Conservation (phyloP, 768 basidiomycete genomes). For the Agrocybe chaxingu region DNA sequence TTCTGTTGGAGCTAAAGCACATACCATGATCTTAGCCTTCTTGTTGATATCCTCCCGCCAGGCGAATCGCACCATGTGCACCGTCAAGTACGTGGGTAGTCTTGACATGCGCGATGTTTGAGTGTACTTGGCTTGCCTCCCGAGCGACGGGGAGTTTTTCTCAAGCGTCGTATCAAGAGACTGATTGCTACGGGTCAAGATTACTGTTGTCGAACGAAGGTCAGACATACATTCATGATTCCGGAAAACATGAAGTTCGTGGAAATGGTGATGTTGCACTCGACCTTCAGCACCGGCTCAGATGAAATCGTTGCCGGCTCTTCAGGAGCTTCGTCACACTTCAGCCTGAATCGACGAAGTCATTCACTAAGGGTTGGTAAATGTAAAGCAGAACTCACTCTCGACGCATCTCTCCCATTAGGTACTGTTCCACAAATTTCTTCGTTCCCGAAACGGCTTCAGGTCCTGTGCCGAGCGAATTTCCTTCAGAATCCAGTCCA, state of each 20-base stretch:
- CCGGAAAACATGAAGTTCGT: conserved; percentile 91
- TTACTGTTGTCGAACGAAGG: not conserved
- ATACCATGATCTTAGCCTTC: conserved; percentile 96
- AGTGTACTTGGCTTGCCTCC: conserved; percentile 77
- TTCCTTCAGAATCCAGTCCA: conserved; percentile 34
- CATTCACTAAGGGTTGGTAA: not conserved
- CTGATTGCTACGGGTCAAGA: conserved; percentile 33
- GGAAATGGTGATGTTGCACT: conserved; percentile 83
- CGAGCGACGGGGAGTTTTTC: conserved; percentile 78
- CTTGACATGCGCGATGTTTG: conserved; percentile 80
- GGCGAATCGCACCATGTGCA: conserved; percentile 96
- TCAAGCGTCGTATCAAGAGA: conserved; percentile 83
- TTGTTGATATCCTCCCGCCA: conserved; percentile 89
- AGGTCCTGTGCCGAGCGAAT: conserved; percentile 22
- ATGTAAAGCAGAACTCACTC: conserved; percentile 37
- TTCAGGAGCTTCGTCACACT: conserved; percentile 78
- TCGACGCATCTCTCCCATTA: conserved; percentile 76
- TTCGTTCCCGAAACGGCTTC: conserved; percentile 29
- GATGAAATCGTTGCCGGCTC: conserved; percentile 61
- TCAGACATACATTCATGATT: conserved; percentile 62
- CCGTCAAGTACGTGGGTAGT: conserved; percentile 78
- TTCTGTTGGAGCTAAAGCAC: conserved; percentile 5
- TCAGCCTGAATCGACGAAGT: conserved; percentile 47
- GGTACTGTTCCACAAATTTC: conserved; percentile 76
- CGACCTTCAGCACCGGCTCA: conserved; percentile 84